Conservation (phyloP, 2,329 filamentous ascomycete species). For the Acrodontium crateriforme region DNA sequence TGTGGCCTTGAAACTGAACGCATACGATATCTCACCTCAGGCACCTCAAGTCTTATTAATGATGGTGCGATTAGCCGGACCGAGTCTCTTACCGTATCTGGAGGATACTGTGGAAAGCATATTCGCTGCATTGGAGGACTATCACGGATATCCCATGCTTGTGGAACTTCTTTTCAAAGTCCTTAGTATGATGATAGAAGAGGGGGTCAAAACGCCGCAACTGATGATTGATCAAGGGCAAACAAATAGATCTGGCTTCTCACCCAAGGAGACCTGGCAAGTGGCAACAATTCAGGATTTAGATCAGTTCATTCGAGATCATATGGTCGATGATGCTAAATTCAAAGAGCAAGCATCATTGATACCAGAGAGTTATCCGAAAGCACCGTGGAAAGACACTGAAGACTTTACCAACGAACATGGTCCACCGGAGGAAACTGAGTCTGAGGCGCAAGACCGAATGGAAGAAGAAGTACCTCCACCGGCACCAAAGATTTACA, state of each 20-base stretch:
- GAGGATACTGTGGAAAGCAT: conserved; percentile 86
- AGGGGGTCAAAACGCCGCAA: conserved; percentile 51
- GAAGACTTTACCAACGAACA: conserved; percentile 19
- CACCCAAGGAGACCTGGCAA: conserved; percentile 8
- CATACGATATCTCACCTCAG: conserved; percentile 81
- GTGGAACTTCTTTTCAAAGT: conserved; percentile 78
- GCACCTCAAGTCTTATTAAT: conserved; percentile 82
- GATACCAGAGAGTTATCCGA: conserved; percentile 8
- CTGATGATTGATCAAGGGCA: conserved; percentile 29
- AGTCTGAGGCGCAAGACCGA: conserved; percentile 12
- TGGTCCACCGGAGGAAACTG: conserved; percentile 16
- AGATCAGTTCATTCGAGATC: conserved; percentile 12
- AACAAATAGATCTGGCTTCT: conserved; percentile 2
- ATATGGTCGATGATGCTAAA: conserved; percentile 2
- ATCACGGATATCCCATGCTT: conserved; percentile 78
- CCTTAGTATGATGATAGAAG: conserved; percentile 67
- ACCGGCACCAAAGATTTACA: conserved; percentile 62
- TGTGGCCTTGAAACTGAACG: conserved; percentile 75
- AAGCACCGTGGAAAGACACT: conserved; percentile 15
- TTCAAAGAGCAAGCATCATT: conserved; percentile 5
- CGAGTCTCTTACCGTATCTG: conserved; percentile 68
- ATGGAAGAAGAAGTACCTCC: conserved; percentile 30
- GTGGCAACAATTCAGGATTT: conserved; percentile 32
- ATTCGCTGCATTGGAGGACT: conserved; percentile 85
- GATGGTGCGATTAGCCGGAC: conserved; percentile 83